Base-by-base conservation (phyloP, 257 asterid genomes). In the Verbena officinalis region DNA sequence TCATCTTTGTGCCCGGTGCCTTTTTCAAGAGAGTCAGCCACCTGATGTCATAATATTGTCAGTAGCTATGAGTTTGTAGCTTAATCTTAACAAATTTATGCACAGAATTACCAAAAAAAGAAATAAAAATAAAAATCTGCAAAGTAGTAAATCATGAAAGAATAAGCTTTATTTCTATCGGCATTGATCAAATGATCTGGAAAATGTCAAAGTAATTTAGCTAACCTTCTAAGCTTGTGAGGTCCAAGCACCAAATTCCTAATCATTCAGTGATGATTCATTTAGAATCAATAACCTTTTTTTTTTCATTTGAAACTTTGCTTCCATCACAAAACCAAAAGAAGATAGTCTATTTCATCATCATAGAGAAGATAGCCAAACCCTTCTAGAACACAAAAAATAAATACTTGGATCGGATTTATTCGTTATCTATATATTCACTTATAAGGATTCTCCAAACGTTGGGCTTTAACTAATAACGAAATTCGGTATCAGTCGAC, bases 1-100 rank as follows among this genome's bases (percentile, higher is more conserved):
- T 92, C 98, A 71, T 87, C 96, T 84, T 92, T 96, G 59, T 92
- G 98, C 79, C 89, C 98, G 5, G 97, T 92, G 64, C 98, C 96
- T 83, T 92, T 92, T 81, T 92, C 98, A 27, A 92, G 96, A 23
- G 97, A 92, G 70, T 92, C 96, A 33, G 97, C 97, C 63, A 89
- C 97, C 96, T 92, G 82, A 76, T 45, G 51, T 43, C 34, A 16
- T 40, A 20, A 50, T 3, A 17, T 59, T 33, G 59, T 55, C 36
- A 74, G n/a, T n/a, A n/a, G 21, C 24, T 6, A 20, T 15, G 65
- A 63, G 56, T n/a, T n/a, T n/a, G n/a, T n/a, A n/a, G n/a, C n/a
- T n/a, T n/a, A n/a, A n/a, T n/a, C n/a, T n/a, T n/a, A n/a, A n/a
- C n/a, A n/a, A n/a, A n/a, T n/a, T n/a, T n/a, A n/a, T n/a, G n/a